phyloP scores from a whole-genome alignment of 345 rosid species.

The Eucalyptus curtisii region DNA sequence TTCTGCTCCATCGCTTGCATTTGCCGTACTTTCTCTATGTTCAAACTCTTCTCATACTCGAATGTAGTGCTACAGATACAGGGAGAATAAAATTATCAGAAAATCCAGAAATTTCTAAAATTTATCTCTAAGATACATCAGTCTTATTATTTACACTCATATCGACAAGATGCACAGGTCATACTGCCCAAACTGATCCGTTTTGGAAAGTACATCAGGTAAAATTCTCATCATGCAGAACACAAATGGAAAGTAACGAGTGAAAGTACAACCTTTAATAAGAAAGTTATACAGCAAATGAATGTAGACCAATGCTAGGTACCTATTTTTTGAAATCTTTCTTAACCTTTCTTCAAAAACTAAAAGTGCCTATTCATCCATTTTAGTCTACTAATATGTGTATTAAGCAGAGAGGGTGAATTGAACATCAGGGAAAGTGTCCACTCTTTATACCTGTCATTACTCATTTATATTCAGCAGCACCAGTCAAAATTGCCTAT shows the following conservation, averaged over 20 bases:
- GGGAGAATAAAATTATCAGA: background rate
- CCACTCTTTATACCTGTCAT: background rate
- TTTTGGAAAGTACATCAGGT: background rate
- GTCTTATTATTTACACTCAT: background rate
- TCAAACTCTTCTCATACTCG: slow-evolving; percentile 52
- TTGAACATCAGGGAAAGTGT: background rate
- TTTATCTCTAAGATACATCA: background rate
- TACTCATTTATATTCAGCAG: background rate
- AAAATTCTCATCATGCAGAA: background rate
- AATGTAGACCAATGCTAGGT: background rate
- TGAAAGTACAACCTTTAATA: background rate
- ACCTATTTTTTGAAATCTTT: background rate
- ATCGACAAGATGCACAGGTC: background rate
- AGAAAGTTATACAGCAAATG: background rate
- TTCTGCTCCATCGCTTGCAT: slow-evolving; percentile 54
- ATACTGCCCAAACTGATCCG: background rate
- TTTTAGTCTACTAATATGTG: background rate
- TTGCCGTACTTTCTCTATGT: slow-evolving; percentile 50
- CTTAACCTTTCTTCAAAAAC: background rate
- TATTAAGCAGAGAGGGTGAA: background rate
- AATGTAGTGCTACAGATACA: slow-evolving; percentile 30
- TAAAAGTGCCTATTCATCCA: background rate
- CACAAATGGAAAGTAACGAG: background rate
- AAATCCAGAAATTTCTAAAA: background rate
- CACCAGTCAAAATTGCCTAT: background rate